phyloP scores from a whole-genome alignment of 176 grass and related monocot genomes.

The Tuctoria greenei region DNA sequence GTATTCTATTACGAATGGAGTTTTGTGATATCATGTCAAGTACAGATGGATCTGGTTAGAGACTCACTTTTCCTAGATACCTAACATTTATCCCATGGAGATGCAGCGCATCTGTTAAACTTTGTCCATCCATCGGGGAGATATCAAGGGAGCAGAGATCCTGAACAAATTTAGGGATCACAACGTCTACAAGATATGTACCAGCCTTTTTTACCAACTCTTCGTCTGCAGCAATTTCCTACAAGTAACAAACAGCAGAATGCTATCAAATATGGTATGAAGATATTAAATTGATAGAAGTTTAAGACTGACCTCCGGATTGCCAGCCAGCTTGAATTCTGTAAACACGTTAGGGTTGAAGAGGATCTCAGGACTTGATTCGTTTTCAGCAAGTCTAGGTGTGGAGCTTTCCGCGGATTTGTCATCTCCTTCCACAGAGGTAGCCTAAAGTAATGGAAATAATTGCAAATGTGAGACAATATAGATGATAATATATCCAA shows the following conservation, averaged over 20 bases:
- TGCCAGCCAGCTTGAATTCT: constrained; percentile 86
- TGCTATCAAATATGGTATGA: constrained; percentile 23
- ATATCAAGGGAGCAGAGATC: constrained; percentile 88
- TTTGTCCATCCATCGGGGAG: constrained; percentile 95
- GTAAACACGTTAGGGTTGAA: constrained; percentile 97
- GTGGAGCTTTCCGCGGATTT: constrained; percentile 36
- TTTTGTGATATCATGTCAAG: neutral
- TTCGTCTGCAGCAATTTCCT: constrained; percentile 86
- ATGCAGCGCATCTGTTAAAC: constrained; percentile 84
- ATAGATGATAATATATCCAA: neutral
- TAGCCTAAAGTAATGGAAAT: constrained; percentile 39
- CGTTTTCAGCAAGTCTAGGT: constrained; percentile 9
- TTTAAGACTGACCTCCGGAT: constrained; percentile 68
- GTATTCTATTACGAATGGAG: constrained; percentile 23
- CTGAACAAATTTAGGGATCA: constrained; percentile 91
- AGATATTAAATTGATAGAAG: constrained; percentile 17
- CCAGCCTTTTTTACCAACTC: constrained; percentile 70
- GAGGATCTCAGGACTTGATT: constrained; percentile 55
- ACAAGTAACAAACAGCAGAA: constrained; percentile 31
- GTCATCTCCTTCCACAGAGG: constrained; percentile 30
- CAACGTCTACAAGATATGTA: constrained; percentile 67
- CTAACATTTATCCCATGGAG: constrained; percentile 89
- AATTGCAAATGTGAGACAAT: constrained; percentile 7
- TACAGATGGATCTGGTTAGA: constrained; percentile 40
- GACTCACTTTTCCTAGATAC: constrained; percentile 90